Conservation (phyloP, 140 eudicot species). For the Bidens hawaiensis region DNA sequence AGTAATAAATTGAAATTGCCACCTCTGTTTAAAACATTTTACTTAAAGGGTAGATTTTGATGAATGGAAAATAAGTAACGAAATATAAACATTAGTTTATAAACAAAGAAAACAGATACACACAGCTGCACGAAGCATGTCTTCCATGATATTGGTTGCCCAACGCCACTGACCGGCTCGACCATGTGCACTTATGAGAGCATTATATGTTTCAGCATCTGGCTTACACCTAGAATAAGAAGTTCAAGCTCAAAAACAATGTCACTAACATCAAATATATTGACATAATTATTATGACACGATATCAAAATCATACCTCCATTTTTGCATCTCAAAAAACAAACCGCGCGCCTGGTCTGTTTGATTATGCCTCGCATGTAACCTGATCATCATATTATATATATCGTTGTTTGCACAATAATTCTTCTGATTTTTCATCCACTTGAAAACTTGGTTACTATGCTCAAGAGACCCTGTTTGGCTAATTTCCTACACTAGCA, state of each 20-base stretch:
- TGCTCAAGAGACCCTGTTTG: conserved; percentile 77
- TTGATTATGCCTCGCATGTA: conserved; percentile 83
- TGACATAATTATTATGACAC: background rate
- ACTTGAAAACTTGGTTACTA: conserved; percentile 64
- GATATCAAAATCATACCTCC: conserved; percentile 59
- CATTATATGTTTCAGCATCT: conserved; percentile 86
- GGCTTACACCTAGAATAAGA: conserved; percentile 71
- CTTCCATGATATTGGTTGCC: conserved; percentile 97
- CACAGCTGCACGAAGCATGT: conserved; percentile 99
- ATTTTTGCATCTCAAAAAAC: conserved; percentile 96
- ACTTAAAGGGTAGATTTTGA: background rate
- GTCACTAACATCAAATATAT: conserved; percentile 10
- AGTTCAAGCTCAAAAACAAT: background rate
- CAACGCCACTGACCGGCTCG: conserved; percentile 99
- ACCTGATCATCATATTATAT: conserved; percentile 94
- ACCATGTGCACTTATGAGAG: conserved; percentile 91
- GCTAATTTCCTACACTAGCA: conserved; percentile 70
- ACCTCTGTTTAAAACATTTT: background rate
- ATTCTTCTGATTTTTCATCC: conserved; percentile 95
- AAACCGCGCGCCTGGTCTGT: conserved; percentile 96
- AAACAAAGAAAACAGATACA: conserved; percentile 51
- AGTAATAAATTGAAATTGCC: background rate
- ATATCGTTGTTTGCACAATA: conserved; percentile 89
- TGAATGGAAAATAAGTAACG: conserved; percentile 11
- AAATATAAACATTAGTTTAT: conserved; percentile 31